Evolutionary conservation across 768 basidiomycete species (phyloP).

Genomic region (Psilocybe azurescens): DNA sequence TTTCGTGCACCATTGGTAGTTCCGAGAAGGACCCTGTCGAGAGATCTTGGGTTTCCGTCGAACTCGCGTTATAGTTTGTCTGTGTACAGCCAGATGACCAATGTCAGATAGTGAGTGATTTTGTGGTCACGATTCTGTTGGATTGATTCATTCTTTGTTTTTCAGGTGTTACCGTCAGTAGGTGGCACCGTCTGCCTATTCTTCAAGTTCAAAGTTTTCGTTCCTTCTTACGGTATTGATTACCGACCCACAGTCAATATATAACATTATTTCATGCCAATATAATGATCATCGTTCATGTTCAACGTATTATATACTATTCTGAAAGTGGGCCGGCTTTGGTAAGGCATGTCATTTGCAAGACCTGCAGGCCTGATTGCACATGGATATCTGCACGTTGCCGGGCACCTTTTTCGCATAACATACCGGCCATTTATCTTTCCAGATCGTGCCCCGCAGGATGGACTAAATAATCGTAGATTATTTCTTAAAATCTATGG

Average conservation of each 20-base stretch:
- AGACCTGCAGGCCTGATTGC: too few relatives aligned
- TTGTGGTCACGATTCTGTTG: neutral
- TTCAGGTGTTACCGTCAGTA: neutral
- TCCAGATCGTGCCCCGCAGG: neutral
- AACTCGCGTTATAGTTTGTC: neutral
- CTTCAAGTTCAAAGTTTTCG: neutral
- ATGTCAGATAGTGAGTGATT: neutral
- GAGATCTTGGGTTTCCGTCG: neutral
- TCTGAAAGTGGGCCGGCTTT: neutral
- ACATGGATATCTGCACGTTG: too few relatives aligned
- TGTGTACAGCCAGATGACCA: slow-evolving; percentile 3
- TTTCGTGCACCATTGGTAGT: too few relatives aligned
- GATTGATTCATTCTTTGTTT: neutral
- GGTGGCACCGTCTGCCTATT: too few relatives aligned
- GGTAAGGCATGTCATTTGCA: too few relatives aligned
- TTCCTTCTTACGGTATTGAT: slow-evolving; percentile 6
- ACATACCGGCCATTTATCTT: too few relatives aligned
- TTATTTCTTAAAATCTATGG: neutral
- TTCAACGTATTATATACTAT: neutral
- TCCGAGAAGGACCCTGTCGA: neutral
- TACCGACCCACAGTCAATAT: slow-evolving; percentile 1
- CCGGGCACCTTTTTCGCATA: too few relatives aligned
- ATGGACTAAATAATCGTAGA: neutral
- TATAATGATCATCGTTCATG: neutral
- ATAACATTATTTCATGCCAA: neutral